Conservation (phyloP, 257 asterid species). For the Echium plantagineum region DNA sequence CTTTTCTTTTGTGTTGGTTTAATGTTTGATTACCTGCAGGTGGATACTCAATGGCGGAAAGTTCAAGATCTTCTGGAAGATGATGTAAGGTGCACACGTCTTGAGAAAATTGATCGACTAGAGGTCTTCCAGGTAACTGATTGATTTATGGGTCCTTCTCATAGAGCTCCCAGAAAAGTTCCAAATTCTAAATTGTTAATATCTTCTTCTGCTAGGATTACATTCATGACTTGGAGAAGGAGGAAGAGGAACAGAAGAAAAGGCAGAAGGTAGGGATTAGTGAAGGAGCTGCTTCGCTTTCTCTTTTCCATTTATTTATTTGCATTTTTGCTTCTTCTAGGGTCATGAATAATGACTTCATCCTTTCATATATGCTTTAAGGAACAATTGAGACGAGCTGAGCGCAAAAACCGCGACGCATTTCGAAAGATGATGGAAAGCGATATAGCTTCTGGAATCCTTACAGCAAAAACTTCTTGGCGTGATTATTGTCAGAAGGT, state of each 20-base stretch:
- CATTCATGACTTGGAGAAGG: conserved; percentile 87
- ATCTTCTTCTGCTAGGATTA: conserved; percentile 54
- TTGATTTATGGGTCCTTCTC: not conserved
- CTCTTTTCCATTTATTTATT: conserved; percentile 11
- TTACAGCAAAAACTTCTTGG: conserved; percentile 89
- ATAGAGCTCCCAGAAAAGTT: not conserved
- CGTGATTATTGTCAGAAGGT: conserved; percentile 81
- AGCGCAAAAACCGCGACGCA: conserved; percentile 90
- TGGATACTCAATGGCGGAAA: conserved; percentile 96
- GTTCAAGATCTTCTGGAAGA: conserved; percentile 93
- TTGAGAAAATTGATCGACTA: conserved; percentile 81
- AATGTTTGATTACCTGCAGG: conserved; percentile 28
- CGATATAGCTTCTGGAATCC: conserved; percentile 65
- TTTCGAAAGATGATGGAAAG: conserved; percentile 86
- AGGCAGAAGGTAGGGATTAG: conserved; percentile 51
- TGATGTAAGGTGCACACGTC: conserved; percentile 86
- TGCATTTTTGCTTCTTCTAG: conserved; percentile 4
- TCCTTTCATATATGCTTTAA: conserved; percentile 4
- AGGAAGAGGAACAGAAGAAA: conserved; percentile 86
- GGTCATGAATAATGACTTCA: too few species aligned
- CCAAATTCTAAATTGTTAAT: conserved; percentile 3
- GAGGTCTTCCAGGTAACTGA: conserved; percentile 74
- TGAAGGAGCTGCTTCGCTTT: conserved; percentile 2
- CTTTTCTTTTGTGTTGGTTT: not conserved
- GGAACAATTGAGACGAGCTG: conserved; percentile 82